These are phyloP conservation scores for Lepidium aucheri DNA, from an alignment of 345 rosid genomes.

Conservation along the genomic window DNA sequence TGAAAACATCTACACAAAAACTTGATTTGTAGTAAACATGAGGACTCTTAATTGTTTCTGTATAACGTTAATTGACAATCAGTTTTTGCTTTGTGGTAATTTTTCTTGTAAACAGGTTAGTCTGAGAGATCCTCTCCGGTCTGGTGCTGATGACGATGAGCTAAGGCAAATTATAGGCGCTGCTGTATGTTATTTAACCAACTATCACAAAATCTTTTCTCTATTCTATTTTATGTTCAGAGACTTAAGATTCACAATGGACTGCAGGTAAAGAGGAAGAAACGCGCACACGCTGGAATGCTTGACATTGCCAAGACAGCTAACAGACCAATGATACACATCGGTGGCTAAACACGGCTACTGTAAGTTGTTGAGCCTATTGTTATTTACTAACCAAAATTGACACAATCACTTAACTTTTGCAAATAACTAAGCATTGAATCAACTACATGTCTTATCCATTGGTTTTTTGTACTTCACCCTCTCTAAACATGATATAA, in stretches of 20 bases:
- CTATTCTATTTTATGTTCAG: not conserved
- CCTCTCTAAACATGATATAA: not conserved
- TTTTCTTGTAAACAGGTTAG: conserved; percentile 53
- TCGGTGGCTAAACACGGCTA: conserved; percentile 47
- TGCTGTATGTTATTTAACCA: conserved; percentile 51
- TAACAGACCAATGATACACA: conserved; percentile 83
- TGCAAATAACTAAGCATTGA: not conserved
- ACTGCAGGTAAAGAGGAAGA: conserved; percentile 68
- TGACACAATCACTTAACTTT: not conserved
- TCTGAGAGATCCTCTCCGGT: conserved; percentile 85
- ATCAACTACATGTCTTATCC: not conserved
- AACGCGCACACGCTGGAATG: conserved; percentile 82
- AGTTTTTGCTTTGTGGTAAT: not conserved
- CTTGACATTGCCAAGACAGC: conserved; percentile 74
- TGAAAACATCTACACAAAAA: not conserved
- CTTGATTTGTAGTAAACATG: not conserved
- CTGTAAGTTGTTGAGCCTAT: not conserved
- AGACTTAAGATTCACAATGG: not conserved
- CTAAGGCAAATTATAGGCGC: conserved; percentile 79
- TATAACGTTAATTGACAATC: not conserved
- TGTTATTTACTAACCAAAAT: not conserved
- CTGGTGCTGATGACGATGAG: conserved; percentile 56
- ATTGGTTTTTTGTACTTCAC: not conserved
- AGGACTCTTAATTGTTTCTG: not conserved
- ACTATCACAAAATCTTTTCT: not conserved